Conservation (phyloP, 140 eudicot species). For the Ambrosia hybrid region DNA sequence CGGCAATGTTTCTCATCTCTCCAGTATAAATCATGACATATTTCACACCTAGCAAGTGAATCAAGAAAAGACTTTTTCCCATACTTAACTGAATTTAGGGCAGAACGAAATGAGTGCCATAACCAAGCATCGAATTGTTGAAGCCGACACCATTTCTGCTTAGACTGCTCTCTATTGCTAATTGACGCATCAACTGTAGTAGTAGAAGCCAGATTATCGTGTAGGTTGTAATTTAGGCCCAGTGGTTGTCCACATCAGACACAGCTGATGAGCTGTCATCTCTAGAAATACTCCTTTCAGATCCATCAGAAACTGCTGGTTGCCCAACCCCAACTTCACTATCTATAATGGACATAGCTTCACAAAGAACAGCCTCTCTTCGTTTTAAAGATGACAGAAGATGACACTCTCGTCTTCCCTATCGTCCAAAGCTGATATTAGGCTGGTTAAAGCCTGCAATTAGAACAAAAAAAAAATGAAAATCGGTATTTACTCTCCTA, state of each 20-base stretch:
- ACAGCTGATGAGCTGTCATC: slow-evolving; percentile 85
- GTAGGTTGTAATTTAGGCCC: slow-evolving; percentile 31
- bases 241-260: slow-evolving; percentile 81
- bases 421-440: slow-evolving; percentile 60
- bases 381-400: slow-evolving; percentile 60
- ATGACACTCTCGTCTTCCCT: slow-evolving; percentile 73
- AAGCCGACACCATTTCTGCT: slow-evolving; percentile 51
- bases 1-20: slow-evolving; percentile 94
- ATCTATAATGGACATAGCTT: slow-evolving; percentile 49
- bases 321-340: slow-evolving; percentile 40
- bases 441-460: slow-evolving; percentile 62
- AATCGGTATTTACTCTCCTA: background rate
- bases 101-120: slow-evolving; percentile 68
- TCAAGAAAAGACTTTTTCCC: slow-evolving; percentile 73
- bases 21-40: slow-evolving; percentile 89
- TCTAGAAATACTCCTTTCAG: slow-evolving; percentile 54
- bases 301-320: slow-evolving; percentile 46
- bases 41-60: slow-evolving; percentile 74
- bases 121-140: slow-evolving; percentile 77
- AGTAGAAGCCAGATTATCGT: slow-evolving; percentile 34
- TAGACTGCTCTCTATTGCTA: slow-evolving; percentile 52
- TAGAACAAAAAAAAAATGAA: background rate
- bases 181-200: slow-evolving; percentile 28
- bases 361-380: slow-evolving; percentile 42
- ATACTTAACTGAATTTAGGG: slow-evolving; percentile 55